Evolutionary conservation across 1,284 basidiomycete genomes (phyloP).

Genomic region (Mrakiaceae sp.): DNA sequence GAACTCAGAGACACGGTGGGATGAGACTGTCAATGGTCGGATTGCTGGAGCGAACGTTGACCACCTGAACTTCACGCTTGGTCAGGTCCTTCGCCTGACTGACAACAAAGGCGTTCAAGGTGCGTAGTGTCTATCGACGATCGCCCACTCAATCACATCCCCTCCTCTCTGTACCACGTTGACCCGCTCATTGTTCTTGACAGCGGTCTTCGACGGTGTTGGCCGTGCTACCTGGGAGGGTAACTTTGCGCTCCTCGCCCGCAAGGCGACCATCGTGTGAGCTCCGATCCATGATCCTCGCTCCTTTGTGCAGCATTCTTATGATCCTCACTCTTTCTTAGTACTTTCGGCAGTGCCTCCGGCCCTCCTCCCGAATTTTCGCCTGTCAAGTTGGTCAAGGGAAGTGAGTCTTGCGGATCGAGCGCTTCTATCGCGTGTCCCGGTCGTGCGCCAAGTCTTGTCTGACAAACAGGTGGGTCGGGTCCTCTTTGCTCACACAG

Average conservation of each 20-base stretch:
- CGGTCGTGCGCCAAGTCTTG: too few relatives aligned
- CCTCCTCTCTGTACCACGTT: background rate
- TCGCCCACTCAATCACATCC: background rate
- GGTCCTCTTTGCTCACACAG: too few relatives aligned
- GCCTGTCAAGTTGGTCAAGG: constrained; percentile 34
- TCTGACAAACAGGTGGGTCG: too few relatives aligned
- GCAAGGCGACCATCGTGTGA: constrained; percentile 51
- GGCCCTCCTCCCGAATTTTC: constrained; percentile 44
- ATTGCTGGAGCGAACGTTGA: too few relatives aligned
- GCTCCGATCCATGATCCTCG: background rate
- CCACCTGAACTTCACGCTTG: too few relatives aligned
- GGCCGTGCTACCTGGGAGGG: constrained; percentile 85
- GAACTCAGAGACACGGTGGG: constrained; percentile 45
- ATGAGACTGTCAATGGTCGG: too few relatives aligned
- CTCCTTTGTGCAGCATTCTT: background rate
- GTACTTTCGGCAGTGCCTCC: constrained; percentile 77
- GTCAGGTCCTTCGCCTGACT: constrained; percentile 61
- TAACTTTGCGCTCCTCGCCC: constrained; percentile 65
- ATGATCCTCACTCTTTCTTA: too few relatives aligned
- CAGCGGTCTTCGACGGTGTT: constrained; percentile 75
- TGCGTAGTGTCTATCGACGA: background rate
- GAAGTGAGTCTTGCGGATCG: constrained; percentile 19
- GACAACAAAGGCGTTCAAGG: constrained; percentile 71
- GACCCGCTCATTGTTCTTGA: background rate
- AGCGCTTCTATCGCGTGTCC: too few relatives aligned